Evolutionary conservation across 768 basidiomycete genomes (phyloP), one percentile per base, ranked within the genome.

Genomic region (Mycena amicta): DNA sequence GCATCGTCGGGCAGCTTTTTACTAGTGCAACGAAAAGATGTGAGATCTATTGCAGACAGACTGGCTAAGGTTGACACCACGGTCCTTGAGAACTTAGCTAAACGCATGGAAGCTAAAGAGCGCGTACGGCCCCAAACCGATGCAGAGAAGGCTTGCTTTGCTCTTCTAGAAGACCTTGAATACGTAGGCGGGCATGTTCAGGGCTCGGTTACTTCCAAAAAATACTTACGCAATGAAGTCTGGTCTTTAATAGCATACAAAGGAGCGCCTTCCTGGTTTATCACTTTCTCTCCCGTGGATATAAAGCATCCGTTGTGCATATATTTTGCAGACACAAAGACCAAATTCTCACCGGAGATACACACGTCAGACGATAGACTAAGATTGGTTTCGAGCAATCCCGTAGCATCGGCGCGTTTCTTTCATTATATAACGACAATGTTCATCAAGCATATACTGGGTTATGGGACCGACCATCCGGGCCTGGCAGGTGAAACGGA

Each of bases 401-500:
- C 72, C 1, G 71, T 71, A 5, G 72, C 69, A 12, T 62, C 63
- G 5, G 70, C 72, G 2, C 0, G 70, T 2, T 74, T 71, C 50
- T 75, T 71, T 56, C 56, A 73, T 53, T 56, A 64, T 0, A 62
- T 69, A 57, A 50, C 65, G 20, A 26, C 60, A 2, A 18, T 57
- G 2, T 73, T 74, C 52, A 62, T 74, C 15, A 64, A 62, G 40
- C 58, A 70, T 55, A 55, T 71, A 0, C 50, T 71, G 3, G 56
- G 61, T 25, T 16, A n/a, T 8, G 40, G 43, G 18, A 2, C 29
- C 3, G 27, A 65, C 51, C 29, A 76, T 57, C 68, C 74, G 57
- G 77, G 79, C 45, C 74, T 75, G 22, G 53, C 70, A 0, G 78
- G 75, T 67, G 77, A 80, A 52, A 53, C 29, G 0, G 76, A 81